phyloP scores from a whole-genome alignment of 768 basidiomycete species.

The Exsudoporus frostii region DNA sequence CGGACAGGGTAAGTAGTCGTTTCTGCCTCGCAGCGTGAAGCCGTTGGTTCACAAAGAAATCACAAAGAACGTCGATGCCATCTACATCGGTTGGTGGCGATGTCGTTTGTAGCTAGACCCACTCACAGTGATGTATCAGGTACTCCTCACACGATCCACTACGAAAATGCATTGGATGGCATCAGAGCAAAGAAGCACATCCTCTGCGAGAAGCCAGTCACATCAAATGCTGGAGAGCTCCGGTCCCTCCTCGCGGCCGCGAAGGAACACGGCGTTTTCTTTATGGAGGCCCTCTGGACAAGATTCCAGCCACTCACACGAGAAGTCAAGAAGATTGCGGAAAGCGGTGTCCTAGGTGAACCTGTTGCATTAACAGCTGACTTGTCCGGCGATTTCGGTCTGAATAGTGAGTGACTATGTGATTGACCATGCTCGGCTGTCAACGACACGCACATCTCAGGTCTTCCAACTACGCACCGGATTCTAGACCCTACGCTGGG shows the following conservation, averaged over 20 bases:
- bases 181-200: constrained; percentile 81
- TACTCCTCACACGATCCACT: constrained; percentile 84
- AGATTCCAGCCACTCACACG: constrained; percentile 69
- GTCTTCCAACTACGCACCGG: constrained; percentile 64
- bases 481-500: constrained; percentile 78
- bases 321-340: constrained; percentile 62
- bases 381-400: constrained; percentile 65
- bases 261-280: constrained; percentile 74
- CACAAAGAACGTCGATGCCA: constrained; percentile 63
- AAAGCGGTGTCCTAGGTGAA: constrained; percentile 60
- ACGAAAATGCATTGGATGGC: constrained; percentile 69
- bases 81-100: constrained; percentile 61
- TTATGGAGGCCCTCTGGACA: constrained; percentile 94
- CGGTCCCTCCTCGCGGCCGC: constrained; percentile 71
- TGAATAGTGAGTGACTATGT: constrained; percentile 46
- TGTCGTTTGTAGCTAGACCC: neutral
- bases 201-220: constrained; percentile 87
- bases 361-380: constrained; percentile 73
- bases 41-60: neutral
- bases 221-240: constrained; percentile 71
- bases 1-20: constrained; percentile 52
- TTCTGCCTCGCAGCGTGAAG: neutral
- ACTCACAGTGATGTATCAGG: constrained; percentile 39
- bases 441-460: constrained; percentile 32
- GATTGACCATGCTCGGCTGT: neutral